These are phyloP conservation scores for Trichoderma lentiforme DNA, from an alignment of 2,329 filamentous ascomycete genomes.

Conservation along the genomic window DNA sequence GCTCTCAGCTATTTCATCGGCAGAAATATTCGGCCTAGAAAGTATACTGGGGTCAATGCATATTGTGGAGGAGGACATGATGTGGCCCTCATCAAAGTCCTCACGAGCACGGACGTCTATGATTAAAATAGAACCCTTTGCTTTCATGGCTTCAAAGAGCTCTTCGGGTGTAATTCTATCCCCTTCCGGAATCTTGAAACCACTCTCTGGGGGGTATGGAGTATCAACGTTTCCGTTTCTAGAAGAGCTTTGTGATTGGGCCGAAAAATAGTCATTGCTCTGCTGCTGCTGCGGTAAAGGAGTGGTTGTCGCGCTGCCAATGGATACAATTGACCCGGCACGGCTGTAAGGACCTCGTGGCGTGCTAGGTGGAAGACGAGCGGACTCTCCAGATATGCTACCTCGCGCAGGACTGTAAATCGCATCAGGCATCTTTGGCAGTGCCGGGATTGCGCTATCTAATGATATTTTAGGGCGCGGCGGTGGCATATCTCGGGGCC, in stretches of 20 bases:
- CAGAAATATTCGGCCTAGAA: constrained; percentile 63
- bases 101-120: constrained; percentile 82
- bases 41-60: constrained; percentile 82
- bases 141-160: constrained; percentile 66
- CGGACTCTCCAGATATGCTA: constrained; percentile 61
- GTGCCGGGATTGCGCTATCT: constrained; percentile 49
- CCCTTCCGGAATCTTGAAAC: constrained; percentile 50
- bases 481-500: constrained; percentile 53
- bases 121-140: constrained; percentile 62
- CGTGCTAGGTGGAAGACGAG: constrained; percentile 63
- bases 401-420: constrained; percentile 77
- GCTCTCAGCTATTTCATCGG: constrained; percentile 61
- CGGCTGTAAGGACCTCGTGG: constrained; percentile 61
- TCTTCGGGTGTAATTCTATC: constrained; percentile 64
- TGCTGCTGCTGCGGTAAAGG: constrained; percentile 30
- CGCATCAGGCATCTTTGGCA: constrained; percentile 70
- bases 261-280: constrained; percentile 33
- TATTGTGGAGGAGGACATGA: constrained; percentile 77
- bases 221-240: constrained; percentile 20
- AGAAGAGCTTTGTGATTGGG: constrained; percentile 26
- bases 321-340: constrained; percentile 50
- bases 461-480: constrained; percentile 43
- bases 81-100: constrained; percentile 84
- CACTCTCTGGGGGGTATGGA: constrained; percentile 38
- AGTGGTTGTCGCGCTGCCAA: constrained; percentile 28